Base-by-base conservation (phyloP, 2,329 filamentous ascomycete species). In the Hymenoscyphus scutula region DNA sequence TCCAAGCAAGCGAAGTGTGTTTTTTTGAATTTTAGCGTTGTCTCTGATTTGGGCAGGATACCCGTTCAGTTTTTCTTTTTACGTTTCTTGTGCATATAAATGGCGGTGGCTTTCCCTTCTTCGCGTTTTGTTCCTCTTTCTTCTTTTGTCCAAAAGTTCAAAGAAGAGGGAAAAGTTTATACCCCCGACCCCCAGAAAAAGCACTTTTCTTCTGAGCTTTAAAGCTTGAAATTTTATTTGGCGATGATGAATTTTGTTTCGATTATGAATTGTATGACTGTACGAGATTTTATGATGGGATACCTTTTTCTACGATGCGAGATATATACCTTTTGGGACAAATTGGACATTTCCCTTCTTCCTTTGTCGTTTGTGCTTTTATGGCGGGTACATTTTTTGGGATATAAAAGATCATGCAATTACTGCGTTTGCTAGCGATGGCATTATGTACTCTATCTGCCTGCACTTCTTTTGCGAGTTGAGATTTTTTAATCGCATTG, bases 261-360 rank as follows among this genome's bases (percentile, higher is more conserved):
- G 65, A 70, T 71, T 51, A 38, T 10, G 41, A 70, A 71, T 60
- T 71, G 66, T 71, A 72, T 68, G 69, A 69, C 58, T 67, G 68
- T 66, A 70, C 67, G 70, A 65, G 67, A 48, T 48, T 67, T 29
- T 70, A 72, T 67, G 70, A 71, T 54, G 65, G 66, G 65, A 71
- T 71, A 69, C 67, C 67, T 67, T 60, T 60, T 60, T 60, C n/a
- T 51, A 58, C 10, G 38, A 29, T 29, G 32, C 37, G 32, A 19
- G 59, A 37, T 19, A 59, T 54, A 56, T 23, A n/a, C 23, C 27
- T 63, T 61, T 64, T 29, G 27, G 62, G 59, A 53, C 62, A 56
- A 53, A 64, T 60, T 64, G 55, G 53, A 48, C 37, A 56, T 58
- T 55, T 63, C 38, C 30, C 7, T 8, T 56, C 59, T 63, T 61